Percentiles rank a stretch among this genome's conserved stretches.
These are phyloP conservation scores for Hypoxylon rubiginosum DNA, from an alignment of 2,329 filamentous ascomycete species.

Conservation along the genomic window DNA sequence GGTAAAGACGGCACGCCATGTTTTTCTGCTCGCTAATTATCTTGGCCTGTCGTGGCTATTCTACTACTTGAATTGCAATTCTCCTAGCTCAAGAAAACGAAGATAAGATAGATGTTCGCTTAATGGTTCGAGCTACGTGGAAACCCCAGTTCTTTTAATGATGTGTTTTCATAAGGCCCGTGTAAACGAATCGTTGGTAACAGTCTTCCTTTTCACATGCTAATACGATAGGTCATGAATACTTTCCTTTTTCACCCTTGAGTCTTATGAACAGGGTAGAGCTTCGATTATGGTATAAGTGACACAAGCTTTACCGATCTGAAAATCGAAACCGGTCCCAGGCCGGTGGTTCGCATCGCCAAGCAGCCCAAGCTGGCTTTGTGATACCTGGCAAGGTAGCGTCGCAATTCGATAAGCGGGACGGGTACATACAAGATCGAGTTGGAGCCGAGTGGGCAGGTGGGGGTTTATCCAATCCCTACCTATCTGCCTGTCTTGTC, in stretches of 20 bases:
- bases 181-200: neutral
- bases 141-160: neutral
- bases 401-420: conserved; percentile 22
- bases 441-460: conserved; percentile 14
- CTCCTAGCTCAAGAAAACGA: conserved; percentile 1
- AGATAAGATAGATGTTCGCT: conserved; percentile 3
- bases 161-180: neutral
- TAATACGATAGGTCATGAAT: neutral
- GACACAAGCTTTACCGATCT: conserved; percentile 6
- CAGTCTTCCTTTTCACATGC: neutral
- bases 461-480: conserved; percentile 1
- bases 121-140: neutral
- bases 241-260: neutral
- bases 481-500: too few relatives aligned
- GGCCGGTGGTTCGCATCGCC: conserved; percentile 27
- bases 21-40: conserved; percentile 28
- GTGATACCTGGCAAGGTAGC: conserved; percentile 20
- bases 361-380: conserved; percentile 16
- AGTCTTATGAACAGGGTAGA: conserved; percentile 1
- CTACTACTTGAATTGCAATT: too few relatives aligned
- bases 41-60: conserved; percentile 16
- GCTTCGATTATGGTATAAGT: conserved; percentile 7
- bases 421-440: conserved; percentile 11
- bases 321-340: conserved; percentile 15
- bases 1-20: conserved; percentile 12